Conservation (phyloP, 352 stramenopile species). For the Pythium brachiatum region DNA sequence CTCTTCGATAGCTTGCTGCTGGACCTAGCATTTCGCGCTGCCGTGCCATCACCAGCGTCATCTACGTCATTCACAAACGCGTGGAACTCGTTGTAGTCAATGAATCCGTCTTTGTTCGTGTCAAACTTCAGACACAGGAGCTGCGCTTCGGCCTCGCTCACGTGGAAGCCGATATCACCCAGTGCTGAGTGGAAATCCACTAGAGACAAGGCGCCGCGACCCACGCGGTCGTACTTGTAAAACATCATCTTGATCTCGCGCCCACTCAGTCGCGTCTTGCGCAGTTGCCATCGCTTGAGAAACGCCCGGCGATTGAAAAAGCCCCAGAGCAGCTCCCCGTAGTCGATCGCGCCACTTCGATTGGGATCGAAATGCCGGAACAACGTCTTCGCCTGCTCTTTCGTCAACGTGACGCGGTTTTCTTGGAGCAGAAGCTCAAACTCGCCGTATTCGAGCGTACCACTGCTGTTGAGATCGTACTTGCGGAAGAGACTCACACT, state of each 20-base stretch:
- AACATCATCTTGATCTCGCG: slow-evolving; percentile 39
- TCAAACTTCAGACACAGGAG: slow-evolving; percentile 55
- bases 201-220: slow-evolving; percentile 34
- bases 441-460: slow-evolving; percentile 44
- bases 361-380: slow-evolving; percentile 52
- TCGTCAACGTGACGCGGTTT: slow-evolving; percentile 30
- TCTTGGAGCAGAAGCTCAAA: slow-evolving; percentile 38
- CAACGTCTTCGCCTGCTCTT: slow-evolving; percentile 40
- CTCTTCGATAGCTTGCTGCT: neutral
- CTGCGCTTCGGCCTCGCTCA: slow-evolving; percentile 45
- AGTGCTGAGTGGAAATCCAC: slow-evolving; percentile 52
- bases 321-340: slow-evolving; percentile 56
- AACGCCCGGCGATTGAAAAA: slow-evolving; percentile 65
- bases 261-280: slow-evolving; percentile 29
- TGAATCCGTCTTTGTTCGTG: slow-evolving; percentile 44
- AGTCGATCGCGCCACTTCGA: slow-evolving; percentile 50
- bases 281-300: slow-evolving; percentile 49
- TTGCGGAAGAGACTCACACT: slow-evolving; percentile 39
- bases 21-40: neutral
- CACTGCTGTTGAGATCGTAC: slow-evolving; percentile 49
- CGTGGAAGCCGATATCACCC: slow-evolving; percentile 44
- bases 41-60: neutral
- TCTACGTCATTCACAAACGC: slow-evolving; percentile 35
- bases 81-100: slow-evolving; percentile 66
- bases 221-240: slow-evolving; percentile 41